Conservation (phyloP, 2,329 filamentous ascomycete genomes). For the Aspergillus flavus region DNA sequence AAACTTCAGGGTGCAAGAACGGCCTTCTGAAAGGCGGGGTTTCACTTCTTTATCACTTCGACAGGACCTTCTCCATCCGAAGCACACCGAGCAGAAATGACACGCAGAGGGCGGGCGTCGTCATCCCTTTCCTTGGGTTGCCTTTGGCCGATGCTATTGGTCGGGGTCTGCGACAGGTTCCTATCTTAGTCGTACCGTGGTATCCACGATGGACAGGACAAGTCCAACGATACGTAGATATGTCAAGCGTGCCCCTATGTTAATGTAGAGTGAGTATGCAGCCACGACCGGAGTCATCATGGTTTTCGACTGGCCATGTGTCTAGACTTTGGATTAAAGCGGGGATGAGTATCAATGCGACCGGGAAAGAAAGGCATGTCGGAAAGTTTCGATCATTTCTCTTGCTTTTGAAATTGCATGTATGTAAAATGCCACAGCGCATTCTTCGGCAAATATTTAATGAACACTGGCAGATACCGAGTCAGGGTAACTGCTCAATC, state of each 20-base stretch:
- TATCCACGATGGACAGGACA: neutral
- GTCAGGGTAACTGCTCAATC: neutral
- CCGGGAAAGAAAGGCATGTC: neutral
- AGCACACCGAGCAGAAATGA: neutral
- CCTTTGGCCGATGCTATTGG: conserved; percentile 3
- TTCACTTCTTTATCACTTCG: conserved; percentile 10
- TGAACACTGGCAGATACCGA: neutral
- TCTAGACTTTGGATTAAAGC: conserved; percentile 2
- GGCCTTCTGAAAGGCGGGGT: conserved; percentile 14
- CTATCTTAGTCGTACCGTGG: neutral
- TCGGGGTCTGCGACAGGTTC: neutral
- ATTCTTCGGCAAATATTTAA: neutral
- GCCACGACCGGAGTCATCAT: neutral
- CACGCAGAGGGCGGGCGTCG: conserved; percentile 4
- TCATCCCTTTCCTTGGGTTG: neutral
- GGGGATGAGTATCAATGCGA: conserved; percentile 5
- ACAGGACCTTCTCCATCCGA: neutral
- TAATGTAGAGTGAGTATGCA: conserved; percentile 1
- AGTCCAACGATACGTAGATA: neutral
- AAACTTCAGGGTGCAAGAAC: neutral
- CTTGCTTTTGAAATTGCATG: neutral
- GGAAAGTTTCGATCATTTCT: neutral
- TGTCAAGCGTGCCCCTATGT: neutral
- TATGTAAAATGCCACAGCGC: neutral
- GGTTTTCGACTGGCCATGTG: conserved; percentile 6